A percentile compares a stretch with the other conserved stretches of the same genome.
Conservation (phyloP, 306 rosid genomes). For the Fragaria vesca region DNA sequence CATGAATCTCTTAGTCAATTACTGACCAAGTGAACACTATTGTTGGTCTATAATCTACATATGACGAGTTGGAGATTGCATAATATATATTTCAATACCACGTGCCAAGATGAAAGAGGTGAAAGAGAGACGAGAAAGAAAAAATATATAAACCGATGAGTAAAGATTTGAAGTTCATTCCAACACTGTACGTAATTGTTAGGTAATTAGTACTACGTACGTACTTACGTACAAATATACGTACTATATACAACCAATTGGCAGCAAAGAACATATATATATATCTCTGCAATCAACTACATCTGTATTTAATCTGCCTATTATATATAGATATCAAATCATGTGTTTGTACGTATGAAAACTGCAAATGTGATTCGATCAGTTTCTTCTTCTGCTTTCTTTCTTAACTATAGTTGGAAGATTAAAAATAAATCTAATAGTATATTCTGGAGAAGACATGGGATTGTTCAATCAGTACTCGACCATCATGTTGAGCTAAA, state of each 20-base stretch:
- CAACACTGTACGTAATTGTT: neutral
- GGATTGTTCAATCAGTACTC: slow-evolving; percentile 8
- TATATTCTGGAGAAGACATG: slow-evolving; percentile 23
- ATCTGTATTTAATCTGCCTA: neutral
- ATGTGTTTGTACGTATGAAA: neutral
- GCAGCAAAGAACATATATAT: neutral
- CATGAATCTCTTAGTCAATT: no score
- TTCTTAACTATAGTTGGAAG: slow-evolving; percentile 16
- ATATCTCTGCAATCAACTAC: neutral
- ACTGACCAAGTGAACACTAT: no score
- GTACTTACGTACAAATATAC: neutral
- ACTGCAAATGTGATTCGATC: neutral
- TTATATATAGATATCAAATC: neutral
- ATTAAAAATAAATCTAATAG: slow-evolving; percentile 14
- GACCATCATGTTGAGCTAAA: slow-evolving; percentile 12
- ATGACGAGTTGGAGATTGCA: neutral
- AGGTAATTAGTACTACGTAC: neutral
- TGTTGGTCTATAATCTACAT: no score
- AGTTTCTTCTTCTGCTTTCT: neutral
- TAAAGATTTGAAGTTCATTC: no score
- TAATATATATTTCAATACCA: neutral
- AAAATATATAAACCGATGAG: no score
- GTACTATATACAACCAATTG: neutral
- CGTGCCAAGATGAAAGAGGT: neutral
- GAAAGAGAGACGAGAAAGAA: neutral